Conservation (phyloP, 1,284 basidiomycete species). For the Sanghuangporus weigelae region DNA sequence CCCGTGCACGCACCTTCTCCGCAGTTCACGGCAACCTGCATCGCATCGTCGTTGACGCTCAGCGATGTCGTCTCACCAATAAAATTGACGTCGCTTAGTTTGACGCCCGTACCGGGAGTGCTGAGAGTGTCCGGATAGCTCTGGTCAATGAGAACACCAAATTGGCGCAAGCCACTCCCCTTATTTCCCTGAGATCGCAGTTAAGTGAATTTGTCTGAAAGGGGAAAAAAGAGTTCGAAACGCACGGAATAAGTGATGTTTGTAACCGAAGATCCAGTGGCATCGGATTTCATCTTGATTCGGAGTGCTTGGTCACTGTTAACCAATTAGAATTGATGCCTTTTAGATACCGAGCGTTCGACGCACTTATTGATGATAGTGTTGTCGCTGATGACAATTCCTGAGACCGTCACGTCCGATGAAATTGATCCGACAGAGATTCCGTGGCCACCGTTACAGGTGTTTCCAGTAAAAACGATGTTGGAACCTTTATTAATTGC, state of each 20-base stretch:
- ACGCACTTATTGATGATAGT: conserved; percentile 37
- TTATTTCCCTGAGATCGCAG: conserved; percentile 34
- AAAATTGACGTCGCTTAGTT: conserved; percentile 12
- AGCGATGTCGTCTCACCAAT: conserved; percentile 33
- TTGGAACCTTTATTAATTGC: conserved; percentile 54
- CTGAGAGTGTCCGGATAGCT: conserved; percentile 42
- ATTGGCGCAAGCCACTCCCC: conserved; percentile 34
- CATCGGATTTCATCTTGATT: conserved; percentile 39
- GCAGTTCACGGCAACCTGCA: conserved; percentile 40
- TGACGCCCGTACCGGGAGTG: conserved; percentile 45
- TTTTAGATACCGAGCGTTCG: conserved; percentile 10
- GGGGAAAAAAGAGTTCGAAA: conserved; percentile 2
- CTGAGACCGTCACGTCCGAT: conserved; percentile 41
- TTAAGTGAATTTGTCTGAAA: not conserved
- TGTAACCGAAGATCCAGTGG: conserved; percentile 35
- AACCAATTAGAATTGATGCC: conserved; percentile 6
- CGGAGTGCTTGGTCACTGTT: conserved; percentile 38
- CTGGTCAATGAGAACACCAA: conserved; percentile 42
- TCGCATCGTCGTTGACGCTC: conserved; percentile 31
- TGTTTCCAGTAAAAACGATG: conserved; percentile 49
- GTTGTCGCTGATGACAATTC: conserved; percentile 44
- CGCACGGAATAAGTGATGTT: conserved; percentile 37
- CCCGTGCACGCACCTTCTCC: conserved; percentile 40
- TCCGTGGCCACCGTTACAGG: conserved; percentile 54
- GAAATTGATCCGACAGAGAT: conserved; percentile 55